These are phyloP conservation scores for Cyberlindnera nakhonratchasimensis DNA, from an alignment of 805 yeast species.

Conservation along the genomic window DNA sequence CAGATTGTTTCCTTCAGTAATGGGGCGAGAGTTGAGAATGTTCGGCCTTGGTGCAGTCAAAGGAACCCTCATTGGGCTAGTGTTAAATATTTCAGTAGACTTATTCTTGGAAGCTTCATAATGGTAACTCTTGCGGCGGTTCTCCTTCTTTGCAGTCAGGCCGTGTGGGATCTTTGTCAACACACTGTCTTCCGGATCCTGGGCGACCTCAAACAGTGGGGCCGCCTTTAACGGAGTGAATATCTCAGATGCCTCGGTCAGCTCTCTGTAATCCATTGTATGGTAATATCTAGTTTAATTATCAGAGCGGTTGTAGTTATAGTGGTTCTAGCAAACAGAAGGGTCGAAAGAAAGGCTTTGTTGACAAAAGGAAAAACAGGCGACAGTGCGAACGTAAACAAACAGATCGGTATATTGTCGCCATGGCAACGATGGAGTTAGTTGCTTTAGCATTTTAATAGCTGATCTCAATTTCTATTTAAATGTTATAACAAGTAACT, in stretches of 20 bases:
- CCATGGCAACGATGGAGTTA: conserved; percentile 10
- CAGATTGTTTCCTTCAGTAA: conserved; percentile 4
- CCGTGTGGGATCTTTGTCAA: conserved; percentile 45
- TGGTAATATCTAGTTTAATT: neutral
- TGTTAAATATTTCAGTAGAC: conserved; percentile 1
- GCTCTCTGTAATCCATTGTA: conserved; percentile 14
- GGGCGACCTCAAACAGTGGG: conserved; percentile 19
- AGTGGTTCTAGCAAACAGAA: neutral
- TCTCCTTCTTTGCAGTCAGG: conserved; percentile 30
- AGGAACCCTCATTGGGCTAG: conserved; percentile 27
- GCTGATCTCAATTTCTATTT: too few species aligned
- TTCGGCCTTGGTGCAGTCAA: conserved; percentile 32
- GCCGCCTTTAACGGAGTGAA: conserved; percentile 25
- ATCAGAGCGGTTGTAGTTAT: neutral
- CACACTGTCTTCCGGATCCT: conserved; percentile 16
- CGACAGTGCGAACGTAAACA: conserved; percentile 13
- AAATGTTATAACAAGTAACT: too few species aligned
- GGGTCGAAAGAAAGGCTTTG: neutral
- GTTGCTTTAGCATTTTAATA: neutral
- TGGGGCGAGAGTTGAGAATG: conserved; percentile 25
- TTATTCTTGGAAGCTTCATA: conserved; percentile 1
- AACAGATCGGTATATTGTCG: conserved; percentile 2
- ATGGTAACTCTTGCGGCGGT: conserved; percentile 29
- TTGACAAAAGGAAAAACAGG: conserved; percentile 4
- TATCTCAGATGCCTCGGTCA: conserved; percentile 18